A percentile compares a stretch with the other conserved stretches of the same genome.
Evolutionary conservation across 2,329 filamentous ascomycete species (phyloP).

Genomic region (Penicillium rolfsii): DNA sequence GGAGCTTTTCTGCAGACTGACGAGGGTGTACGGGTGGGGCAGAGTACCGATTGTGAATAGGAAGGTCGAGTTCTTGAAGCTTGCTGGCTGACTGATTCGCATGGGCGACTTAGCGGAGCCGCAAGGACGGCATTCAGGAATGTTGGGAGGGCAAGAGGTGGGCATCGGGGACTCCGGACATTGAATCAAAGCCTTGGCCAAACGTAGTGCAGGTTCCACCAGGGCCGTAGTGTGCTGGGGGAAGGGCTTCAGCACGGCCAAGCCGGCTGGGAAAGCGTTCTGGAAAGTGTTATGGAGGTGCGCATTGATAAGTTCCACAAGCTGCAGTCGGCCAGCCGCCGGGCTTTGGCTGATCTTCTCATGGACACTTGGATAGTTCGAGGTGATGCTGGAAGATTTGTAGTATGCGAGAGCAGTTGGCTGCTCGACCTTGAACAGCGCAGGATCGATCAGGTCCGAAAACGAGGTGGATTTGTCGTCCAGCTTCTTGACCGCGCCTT

Average conservation of each 20-base stretch:
- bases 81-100: slow-evolving; percentile 66
- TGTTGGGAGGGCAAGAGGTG: slow-evolving; percentile 81
- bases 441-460: slow-evolving; percentile 62
- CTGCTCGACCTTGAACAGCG: slow-evolving; percentile 68
- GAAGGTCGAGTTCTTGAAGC: slow-evolving; percentile 71
- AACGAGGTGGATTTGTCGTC: slow-evolving; percentile 64
- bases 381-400: slow-evolving; percentile 62
- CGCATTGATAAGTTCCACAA: slow-evolving; percentile 77
- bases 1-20: slow-evolving; percentile 65
- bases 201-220: slow-evolving; percentile 68
- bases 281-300: slow-evolving; percentile 89
- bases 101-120: slow-evolving; percentile 62
- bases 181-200: slow-evolving; percentile 74
- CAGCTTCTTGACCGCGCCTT: slow-evolving; percentile 60
- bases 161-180: slow-evolving; percentile 76
- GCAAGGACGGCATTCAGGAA: slow-evolving; percentile 73
- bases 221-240: slow-evolving; percentile 74
- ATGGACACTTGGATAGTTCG: slow-evolving; percentile 69
- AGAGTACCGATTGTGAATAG: slow-evolving; percentile 84
- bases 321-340: slow-evolving; percentile 63
- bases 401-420: slow-evolving; percentile 78
- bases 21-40: slow-evolving; percentile 86
- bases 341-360: slow-evolving; percentile 62
- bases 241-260: slow-evolving; percentile 79
- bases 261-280: slow-evolving; percentile 73